Evolutionary conservation across 2,329 filamentous ascomycete genomes (phyloP), one percentile per base, ranked within the genome.

Genomic region (Endothia cerciana): DNA sequence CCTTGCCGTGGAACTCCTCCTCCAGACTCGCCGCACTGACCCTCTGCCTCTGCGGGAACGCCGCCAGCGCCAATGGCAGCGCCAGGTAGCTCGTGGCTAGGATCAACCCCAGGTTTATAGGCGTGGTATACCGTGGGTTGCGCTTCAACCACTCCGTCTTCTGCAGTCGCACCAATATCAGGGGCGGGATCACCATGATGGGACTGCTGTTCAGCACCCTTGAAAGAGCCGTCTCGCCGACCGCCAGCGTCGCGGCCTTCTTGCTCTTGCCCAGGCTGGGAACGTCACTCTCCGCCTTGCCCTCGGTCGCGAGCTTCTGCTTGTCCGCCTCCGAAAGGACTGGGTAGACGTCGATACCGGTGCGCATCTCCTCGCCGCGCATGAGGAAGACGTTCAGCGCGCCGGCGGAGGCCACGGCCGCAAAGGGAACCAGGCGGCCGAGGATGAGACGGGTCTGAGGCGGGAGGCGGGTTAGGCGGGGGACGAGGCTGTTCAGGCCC

Each of bases 311-410:
- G 51, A 87, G 78, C 75, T 84, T 82, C 60, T 77, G 79, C 78
- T 89, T 91, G 75, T 93, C 89, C 19, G 83, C 84, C 4, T 89
- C 89, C 2, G 89, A 89, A 13, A 94, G 85, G 7, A 93, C 89
- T 1, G 94, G 93, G 78, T 90, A 97, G 45, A 99, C 88, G 77
- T 98, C 92, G 74, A 99, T 99, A 62, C 95, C 95, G 68, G 87
- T 87, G 74, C 91, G 87, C 73, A 99, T 98, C 81, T 99, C 95
- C 78, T 97, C 94, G 69, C 93, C 90, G 67, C 95, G 92, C 95
- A 99, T 99, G 64, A 99, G 86, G 79, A 97, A 96, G 33, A 97
- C 95, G 78, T 99, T 99, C 69, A 99, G 84, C 1, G 89, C 93
- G 73, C 93, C 94, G 4, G 95, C 95, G 66, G 89, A 91, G 38